Base-by-base conservation (phyloP, 2,329 filamentous ascomycete species). In the Lasiodiplodia theobromae region DNA sequence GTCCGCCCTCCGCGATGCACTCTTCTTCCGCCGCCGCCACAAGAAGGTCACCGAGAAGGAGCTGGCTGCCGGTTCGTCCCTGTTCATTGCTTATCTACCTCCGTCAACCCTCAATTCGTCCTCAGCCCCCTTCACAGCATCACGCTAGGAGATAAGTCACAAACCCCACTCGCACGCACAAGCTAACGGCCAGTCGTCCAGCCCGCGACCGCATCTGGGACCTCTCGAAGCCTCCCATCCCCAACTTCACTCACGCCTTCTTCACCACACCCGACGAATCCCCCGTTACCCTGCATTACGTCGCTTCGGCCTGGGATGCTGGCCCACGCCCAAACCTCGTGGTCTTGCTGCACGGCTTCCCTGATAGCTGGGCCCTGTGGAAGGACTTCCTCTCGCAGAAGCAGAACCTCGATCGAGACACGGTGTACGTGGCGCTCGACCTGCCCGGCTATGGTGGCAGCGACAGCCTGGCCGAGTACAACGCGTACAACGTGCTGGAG, bases 401-500 rank as follows among this genome's bases (percentile, higher is more conserved):
- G 37, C 51, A 38, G 8, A 66, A 56, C 51, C 58, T 68, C 49
- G 58, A 64, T 25, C 69, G 79, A 31, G 71, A 79, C 7, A 81
- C 83, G 23, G 82, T 82, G 23, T 71, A 88, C 7, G 81, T 89
- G 38, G 86, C 86, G 0, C 79, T 88, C 49, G 87, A 89, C 72
- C 74, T 89, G 7, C 87, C 87, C 21, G 87, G 87, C 1, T 88
- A 85, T 70, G 87, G 87, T 44, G 87, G 87, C 11, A 87, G 83
- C 68, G 86, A 88, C 70, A 80, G 80, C 62, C 75, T 88, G 68
- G 74, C 80, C 1, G 73, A 78, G 57, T 88, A 88, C 71, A 79
- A 81, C 2, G 79, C 86, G 1, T 82, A 85, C 14, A 78, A 83
- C 51, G 79, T 88, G 10, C 76, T 88, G 56, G 86, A 88, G 72